These are phyloP conservation scores for Vaccinium macrocarpon DNA, from an alignment of 148 eudicot genomes.

Conservation along the genomic window DNA sequence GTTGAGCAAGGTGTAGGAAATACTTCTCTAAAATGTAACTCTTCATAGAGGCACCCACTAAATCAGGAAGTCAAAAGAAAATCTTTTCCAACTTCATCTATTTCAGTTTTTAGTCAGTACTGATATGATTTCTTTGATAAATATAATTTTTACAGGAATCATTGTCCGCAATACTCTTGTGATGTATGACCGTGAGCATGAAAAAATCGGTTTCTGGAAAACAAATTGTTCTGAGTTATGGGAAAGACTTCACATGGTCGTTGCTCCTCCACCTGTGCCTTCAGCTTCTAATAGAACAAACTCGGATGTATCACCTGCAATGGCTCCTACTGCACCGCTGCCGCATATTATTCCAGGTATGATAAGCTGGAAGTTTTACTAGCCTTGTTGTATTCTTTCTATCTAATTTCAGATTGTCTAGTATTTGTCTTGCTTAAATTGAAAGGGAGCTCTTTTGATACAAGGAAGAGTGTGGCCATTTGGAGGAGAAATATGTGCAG, in stretches of 20 bases:
- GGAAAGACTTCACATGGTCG: conserved; percentile 53
- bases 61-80: neutral
- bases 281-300: conserved; percentile 24
- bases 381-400: neutral
- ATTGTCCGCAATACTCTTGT: conserved; percentile 89
- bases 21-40: neutral
- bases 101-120: neutral
- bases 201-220: conserved; percentile 91
- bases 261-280: conserved; percentile 45
- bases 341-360: neutral
- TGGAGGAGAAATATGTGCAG: neutral
- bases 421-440: neutral
- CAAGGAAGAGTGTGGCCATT: neutral
- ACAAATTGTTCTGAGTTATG: conserved; percentile 92
- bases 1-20: neutral
- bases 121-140: neutral
- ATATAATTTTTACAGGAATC: conserved; percentile 49
- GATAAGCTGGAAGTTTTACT: neutral
- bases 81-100: neutral
- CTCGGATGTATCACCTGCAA: conserved; percentile 43
- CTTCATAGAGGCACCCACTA: neutral
- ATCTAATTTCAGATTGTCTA: neutral
- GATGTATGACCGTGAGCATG: conserved; percentile 85
- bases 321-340: conserved; percentile 32
- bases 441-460: neutral